These are phyloP conservation scores for Zygoascus flipseniorum DNA, from an alignment of 805 yeast species.

Conservation along the genomic window DNA sequence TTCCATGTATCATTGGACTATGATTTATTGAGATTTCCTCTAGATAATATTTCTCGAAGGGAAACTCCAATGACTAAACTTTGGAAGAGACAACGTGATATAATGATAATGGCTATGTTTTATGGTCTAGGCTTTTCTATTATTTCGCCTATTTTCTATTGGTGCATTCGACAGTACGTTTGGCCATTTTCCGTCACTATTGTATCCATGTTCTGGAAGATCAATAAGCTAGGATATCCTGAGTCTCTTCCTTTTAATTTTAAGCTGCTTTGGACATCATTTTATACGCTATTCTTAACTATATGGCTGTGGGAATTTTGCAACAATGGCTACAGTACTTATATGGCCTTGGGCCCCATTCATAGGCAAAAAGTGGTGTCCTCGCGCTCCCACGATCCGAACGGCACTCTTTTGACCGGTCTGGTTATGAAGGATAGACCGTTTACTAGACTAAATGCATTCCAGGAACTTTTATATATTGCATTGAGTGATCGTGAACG, in stretches of 20 bases:
- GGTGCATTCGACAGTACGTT: constrained; percentile 8
- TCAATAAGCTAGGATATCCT: not conserved
- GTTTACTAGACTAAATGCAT: constrained; percentile 28
- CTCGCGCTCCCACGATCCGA: constrained; percentile 24
- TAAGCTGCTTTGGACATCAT: constrained; percentile 7
- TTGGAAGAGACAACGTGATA: constrained; percentile 2
- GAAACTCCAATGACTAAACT: constrained; percentile 5
- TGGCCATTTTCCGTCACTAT: constrained; percentile 13
- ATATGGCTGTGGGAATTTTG: constrained; percentile 21
- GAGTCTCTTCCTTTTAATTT: constrained; percentile 15
- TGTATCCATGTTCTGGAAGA: constrained; percentile 4
- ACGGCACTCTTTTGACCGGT: constrained; percentile 33
- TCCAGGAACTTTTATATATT: constrained; percentile 29
- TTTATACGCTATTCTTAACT: constrained; percentile 14
- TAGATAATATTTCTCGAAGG: not conserved
- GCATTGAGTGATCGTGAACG: constrained; percentile 24
- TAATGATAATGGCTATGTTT: constrained; percentile 1
- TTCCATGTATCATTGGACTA: constrained; percentile 8
- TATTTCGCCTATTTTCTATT: constrained; percentile 13
- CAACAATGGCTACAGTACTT: constrained; percentile 24
- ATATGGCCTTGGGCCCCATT: constrained; percentile 30
- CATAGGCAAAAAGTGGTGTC: constrained; percentile 25
- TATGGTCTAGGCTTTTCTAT: constrained; percentile 7
- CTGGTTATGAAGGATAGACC: constrained; percentile 19
- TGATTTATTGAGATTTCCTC: constrained; percentile 10